These are phyloP conservation scores for Coelastrella sp. DNA, from an alignment of 139 green algal species.

Conservation along the genomic window DNA sequence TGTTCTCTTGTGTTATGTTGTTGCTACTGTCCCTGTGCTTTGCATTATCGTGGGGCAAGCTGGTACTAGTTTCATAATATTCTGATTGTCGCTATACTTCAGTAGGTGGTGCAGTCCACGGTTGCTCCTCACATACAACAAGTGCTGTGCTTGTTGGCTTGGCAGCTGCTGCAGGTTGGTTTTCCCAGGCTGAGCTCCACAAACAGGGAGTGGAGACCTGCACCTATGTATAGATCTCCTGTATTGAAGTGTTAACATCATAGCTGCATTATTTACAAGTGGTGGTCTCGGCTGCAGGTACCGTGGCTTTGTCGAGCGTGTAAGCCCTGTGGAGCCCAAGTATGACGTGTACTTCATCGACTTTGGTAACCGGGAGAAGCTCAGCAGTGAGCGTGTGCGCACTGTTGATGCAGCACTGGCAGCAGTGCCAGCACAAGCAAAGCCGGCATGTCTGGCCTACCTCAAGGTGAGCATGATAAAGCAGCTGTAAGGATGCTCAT, in stretches of 20 bases:
- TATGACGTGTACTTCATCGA: constrained; percentile 94
- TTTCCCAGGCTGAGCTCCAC: too few species aligned
- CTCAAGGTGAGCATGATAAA: constrained; percentile 67
- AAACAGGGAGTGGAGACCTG: too few species aligned
- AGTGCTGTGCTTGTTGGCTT: too few species aligned
- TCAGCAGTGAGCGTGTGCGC: constrained; percentile 57
- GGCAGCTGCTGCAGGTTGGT: too few species aligned
- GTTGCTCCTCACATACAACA: too few species aligned
- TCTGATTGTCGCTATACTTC: too few species aligned
- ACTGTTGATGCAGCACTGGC: constrained; percentile 76
- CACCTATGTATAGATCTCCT: too few species aligned
- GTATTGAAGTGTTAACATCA: not conserved
- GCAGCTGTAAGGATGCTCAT: too few species aligned
- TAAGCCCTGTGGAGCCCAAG: constrained; percentile 51
- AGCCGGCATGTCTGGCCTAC: constrained; percentile 65
- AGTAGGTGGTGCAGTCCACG: too few species aligned
- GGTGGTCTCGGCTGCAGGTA: constrained; percentile 34
- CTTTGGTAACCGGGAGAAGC: constrained; percentile 91
- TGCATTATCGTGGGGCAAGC: too few species aligned
- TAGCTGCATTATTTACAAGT: not conserved
- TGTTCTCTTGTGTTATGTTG: not conserved
- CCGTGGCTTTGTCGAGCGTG: constrained; percentile 44
- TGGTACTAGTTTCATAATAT: too few species aligned
- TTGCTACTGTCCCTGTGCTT: too few species aligned
- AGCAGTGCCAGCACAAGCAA: constrained; percentile 79